Percentiles rank a stretch among this genome's conserved stretches.
These are phyloP conservation scores for Kazachstania bromeliacearum DNA, from an alignment of 805 yeast species.

Conservation along the genomic window DNA sequence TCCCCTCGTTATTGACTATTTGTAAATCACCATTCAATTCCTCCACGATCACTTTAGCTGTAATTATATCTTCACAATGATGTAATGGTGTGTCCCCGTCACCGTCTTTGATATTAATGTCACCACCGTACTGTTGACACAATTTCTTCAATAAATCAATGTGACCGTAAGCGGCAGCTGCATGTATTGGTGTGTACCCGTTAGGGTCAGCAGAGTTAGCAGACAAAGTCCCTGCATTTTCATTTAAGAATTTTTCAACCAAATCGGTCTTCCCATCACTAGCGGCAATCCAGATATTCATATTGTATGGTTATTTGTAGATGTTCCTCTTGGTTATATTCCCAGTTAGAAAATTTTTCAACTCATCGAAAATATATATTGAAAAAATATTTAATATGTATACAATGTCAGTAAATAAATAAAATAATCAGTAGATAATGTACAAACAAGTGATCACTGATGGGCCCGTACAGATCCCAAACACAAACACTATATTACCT, in stretches of 20 bases:
- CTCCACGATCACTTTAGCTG: slow-evolving; percentile 61
- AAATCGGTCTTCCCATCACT: slow-evolving; percentile 63
- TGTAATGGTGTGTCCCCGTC: slow-evolving; percentile 97
- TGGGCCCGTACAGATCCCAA: slow-evolving; percentile 86
- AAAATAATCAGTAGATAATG: slow-evolving; percentile 46
- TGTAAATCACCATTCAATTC: slow-evolving; percentile 58
- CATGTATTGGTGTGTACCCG: slow-evolving; percentile 96
- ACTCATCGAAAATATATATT: slow-evolving; percentile 1
- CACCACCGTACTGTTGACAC: slow-evolving; percentile 48
- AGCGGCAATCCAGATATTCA: slow-evolving; percentile 91
- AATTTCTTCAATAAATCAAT: slow-evolving; percentile 42
- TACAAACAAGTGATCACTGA: slow-evolving; percentile 79
- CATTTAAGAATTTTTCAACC: slow-evolving; percentile 47
- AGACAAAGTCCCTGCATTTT: slow-evolving; percentile 35
- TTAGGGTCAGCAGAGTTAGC: slow-evolving; percentile 79
- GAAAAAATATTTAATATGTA: not conserved
- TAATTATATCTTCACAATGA: slow-evolving; percentile 63
- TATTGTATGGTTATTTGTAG: slow-evolving; percentile 4
- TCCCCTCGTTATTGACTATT: slow-evolving; percentile 60
- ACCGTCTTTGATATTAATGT: slow-evolving; percentile 68
- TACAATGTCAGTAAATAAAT: not conserved
- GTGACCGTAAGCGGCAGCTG: slow-evolving; percentile 93
- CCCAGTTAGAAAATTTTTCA: not conserved
- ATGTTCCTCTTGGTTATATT: not conserved
- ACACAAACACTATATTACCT: slow-evolving; percentile 83